A percentile compares a stretch with the other conserved stretches of the same genome.
phyloP scores from a whole-genome alignment of 2,329 filamentous ascomycete genomes.

The Exophiala lecanii-corni region DNA sequence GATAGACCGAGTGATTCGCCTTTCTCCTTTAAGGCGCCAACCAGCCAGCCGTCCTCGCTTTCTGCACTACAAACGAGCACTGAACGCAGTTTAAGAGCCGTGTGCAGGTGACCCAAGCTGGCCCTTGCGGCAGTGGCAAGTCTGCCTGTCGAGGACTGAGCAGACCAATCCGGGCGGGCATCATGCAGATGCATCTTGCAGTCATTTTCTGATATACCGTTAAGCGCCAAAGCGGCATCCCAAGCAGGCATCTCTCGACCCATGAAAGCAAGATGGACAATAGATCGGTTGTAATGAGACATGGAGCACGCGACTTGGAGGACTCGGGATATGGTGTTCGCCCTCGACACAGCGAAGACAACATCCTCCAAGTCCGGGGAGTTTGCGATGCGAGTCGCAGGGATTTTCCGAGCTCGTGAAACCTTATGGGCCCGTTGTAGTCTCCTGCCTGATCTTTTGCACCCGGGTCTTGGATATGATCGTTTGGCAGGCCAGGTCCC shows the following conservation, averaged over 20 bases:
- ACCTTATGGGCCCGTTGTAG: slow-evolving; percentile 68
- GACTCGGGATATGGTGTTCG: slow-evolving; percentile 67
- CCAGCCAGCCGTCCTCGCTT: slow-evolving; percentile 66
- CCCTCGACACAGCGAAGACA: slow-evolving; percentile 70
- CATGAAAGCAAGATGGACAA: slow-evolving; percentile 78
- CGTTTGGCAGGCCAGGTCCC: slow-evolving; percentile 2
- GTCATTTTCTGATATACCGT: slow-evolving; percentile 63
- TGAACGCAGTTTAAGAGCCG: slow-evolving; percentile 71
- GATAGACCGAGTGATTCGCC: slow-evolving; percentile 51
- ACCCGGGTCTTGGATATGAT: not conserved
- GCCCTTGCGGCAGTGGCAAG: slow-evolving; percentile 61
- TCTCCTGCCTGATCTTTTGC: slow-evolving; percentile 32
- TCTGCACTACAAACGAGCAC: slow-evolving; percentile 65
- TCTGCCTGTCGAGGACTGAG: slow-evolving; percentile 64
- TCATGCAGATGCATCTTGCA: slow-evolving; percentile 69
- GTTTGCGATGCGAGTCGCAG: slow-evolving; percentile 10
- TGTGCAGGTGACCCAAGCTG: slow-evolving; percentile 66
- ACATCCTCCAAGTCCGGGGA: slow-evolving; percentile 59
- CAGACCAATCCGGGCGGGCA: slow-evolving; percentile 69
- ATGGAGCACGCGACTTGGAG: slow-evolving; percentile 85
- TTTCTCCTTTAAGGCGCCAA: slow-evolving; percentile 55
- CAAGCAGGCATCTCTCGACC: slow-evolving; percentile 67
- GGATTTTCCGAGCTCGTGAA: slow-evolving; percentile 54
- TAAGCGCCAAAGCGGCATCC: slow-evolving; percentile 66
- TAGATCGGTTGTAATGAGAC: slow-evolving; percentile 62